Percentiles rank a stretch among this genome's conserved stretches.
Evolutionary conservation across 805 yeast species (phyloP).

Genomic region (Kodamaea laetipori): DNA sequence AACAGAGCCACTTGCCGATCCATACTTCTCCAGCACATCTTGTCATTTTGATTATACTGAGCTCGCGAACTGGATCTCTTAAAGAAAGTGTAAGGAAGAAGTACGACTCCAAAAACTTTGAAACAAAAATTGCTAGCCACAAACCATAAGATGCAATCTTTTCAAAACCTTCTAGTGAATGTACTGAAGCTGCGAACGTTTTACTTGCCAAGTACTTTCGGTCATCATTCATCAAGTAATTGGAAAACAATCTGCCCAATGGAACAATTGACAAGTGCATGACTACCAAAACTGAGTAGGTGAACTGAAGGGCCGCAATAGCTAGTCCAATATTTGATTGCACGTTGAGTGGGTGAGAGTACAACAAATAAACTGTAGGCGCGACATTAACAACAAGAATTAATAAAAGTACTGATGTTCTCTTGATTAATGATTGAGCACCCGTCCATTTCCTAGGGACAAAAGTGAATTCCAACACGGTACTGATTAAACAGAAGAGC

Average conservation of each 20-base stretch:
- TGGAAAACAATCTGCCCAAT: constrained; percentile 52
- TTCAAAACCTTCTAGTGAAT: constrained; percentile 53
- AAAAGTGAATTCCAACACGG: constrained; percentile 57
- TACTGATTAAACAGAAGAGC: constrained; percentile 55
- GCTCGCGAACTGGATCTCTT: constrained; percentile 71
- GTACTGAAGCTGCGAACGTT: constrained; percentile 62
- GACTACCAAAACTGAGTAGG: constrained; percentile 55
- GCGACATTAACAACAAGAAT: constrained; percentile 47
- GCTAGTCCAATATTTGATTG: constrained; percentile 38
- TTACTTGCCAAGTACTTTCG: constrained; percentile 54
- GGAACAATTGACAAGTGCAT: constrained; percentile 65
- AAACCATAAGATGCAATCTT: constrained; percentile 64
- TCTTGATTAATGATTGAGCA: constrained; percentile 55
- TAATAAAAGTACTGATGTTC: constrained; percentile 45
- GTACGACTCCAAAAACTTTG: constrained; percentile 76
- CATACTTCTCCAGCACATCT: constrained; percentile 64
- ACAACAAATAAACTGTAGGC: constrained; percentile 58
- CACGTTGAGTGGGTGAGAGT: constrained; percentile 34
- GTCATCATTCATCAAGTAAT: constrained; percentile 28
- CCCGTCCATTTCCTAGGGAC: constrained; percentile 79
- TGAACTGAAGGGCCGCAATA: constrained; percentile 56
- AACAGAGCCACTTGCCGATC: constrained; percentile 56
- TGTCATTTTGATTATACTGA: constrained; percentile 54
- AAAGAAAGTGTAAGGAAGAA: constrained; percentile 73
- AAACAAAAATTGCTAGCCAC: constrained; percentile 67